Evolutionary conservation across 1,284 basidiomycete species (phyloP).

Genomic region (Microbotryomycetes sp.): DNA sequence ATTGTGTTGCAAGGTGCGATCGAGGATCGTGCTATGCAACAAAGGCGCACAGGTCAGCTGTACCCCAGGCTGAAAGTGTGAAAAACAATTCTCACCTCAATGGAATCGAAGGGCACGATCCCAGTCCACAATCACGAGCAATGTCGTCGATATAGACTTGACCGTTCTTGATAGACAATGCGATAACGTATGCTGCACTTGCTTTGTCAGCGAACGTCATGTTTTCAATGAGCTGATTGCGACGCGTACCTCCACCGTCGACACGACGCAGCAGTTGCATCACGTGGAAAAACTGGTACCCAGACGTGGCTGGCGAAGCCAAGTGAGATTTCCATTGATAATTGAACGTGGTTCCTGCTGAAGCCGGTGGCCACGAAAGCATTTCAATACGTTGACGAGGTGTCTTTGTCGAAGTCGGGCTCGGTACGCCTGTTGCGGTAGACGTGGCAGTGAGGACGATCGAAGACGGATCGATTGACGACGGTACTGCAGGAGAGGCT

Average conservation of each 20-base stretch:
- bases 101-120: neutral
- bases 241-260: slow-evolving; percentile 2
- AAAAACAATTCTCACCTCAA: neutral
- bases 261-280: slow-evolving; percentile 10
- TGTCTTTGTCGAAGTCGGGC: neutral
- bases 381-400: slow-evolving; percentile 7
- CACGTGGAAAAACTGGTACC: slow-evolving; percentile 10
- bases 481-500: neutral
- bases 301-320: neutral
- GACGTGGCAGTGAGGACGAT: neutral
- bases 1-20: slow-evolving; percentile 2
- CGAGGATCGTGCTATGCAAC: neutral
- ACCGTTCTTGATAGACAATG: neutral
- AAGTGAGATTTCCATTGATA: slow-evolving; percentile 7
- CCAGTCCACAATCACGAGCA: neutral
- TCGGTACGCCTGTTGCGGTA: neutral
- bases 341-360: neutral
- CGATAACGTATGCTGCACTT: neutral
- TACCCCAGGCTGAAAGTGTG: neutral
- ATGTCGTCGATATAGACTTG: neutral
- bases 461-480: neutral
- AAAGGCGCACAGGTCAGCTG: neutral
- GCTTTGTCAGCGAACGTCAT: no score
- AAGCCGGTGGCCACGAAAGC: slow-evolving; percentile 7
- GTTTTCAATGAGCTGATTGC: neutral